phyloP scores from a whole-genome alignment of 139 green algal genomes.

The Trebouxia sp. region DNA sequence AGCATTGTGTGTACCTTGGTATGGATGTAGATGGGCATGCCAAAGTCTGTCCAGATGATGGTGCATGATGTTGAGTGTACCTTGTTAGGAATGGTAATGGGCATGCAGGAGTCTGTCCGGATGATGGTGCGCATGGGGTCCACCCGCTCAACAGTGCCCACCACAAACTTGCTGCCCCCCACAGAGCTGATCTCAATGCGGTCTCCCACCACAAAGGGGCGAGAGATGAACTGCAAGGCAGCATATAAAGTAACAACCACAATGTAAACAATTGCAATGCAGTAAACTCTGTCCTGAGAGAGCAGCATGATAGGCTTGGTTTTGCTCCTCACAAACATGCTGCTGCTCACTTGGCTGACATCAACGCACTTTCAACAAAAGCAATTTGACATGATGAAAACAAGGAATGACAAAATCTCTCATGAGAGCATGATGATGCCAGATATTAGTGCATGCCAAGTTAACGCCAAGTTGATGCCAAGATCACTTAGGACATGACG shows the following conservation, averaged over 20 bases:
- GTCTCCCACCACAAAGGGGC: slow-evolving; percentile 51
- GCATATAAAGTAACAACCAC: too few species aligned
- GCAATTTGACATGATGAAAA: not conserved
- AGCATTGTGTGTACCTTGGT: not conserved
- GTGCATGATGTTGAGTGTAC: slow-evolving; percentile 18
- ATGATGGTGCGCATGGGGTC: slow-evolving; percentile 50
- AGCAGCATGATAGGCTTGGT: too few species aligned
- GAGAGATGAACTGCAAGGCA: slow-evolving; percentile 47
- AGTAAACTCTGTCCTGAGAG: too few species aligned
- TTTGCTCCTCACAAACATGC: not conserved
- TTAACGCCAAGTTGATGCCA: too few species aligned
- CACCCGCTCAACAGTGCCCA: slow-evolving; percentile 40
- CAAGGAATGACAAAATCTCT: too few species aligned
- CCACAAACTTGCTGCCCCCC: slow-evolving; percentile 38
- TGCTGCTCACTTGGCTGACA: not conserved
- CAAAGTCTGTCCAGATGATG: too few species aligned
- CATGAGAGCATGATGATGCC: too few species aligned
- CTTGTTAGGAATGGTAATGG: slow-evolving; percentile 50
- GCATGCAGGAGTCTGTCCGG: slow-evolving; percentile 38
- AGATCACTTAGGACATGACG: too few species aligned
- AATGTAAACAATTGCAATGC: too few species aligned
- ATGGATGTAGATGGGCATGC: too few species aligned
- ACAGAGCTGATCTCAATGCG: slow-evolving; percentile 40
- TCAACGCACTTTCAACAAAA: too few species aligned
- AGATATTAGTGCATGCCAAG: too few species aligned